Evolutionary conservation across 2,329 filamentous ascomycete species (phyloP).

Genomic region (Ceratocystis papillata): DNA sequence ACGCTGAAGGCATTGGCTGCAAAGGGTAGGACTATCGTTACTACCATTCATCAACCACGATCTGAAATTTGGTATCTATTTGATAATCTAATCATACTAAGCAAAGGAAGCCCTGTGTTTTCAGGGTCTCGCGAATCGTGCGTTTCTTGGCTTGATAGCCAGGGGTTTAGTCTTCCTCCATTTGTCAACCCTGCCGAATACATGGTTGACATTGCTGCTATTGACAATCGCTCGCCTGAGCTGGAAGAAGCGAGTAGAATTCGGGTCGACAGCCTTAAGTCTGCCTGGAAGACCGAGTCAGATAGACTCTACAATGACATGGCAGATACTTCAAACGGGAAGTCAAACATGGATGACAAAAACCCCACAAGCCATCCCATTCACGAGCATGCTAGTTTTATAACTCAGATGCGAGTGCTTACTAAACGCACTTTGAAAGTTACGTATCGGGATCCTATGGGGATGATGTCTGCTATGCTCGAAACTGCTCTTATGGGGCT

Average conservation of each 20-base stretch:
- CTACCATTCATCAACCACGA: constrained; percentile 65
- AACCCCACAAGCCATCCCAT: constrained; percentile 25
- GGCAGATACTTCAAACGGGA: constrained; percentile 7
- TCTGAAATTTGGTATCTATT: constrained; percentile 73
- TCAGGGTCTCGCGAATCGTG: constrained; percentile 50
- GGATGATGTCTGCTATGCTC: constrained; percentile 57
- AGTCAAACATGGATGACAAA: neutral
- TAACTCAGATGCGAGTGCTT: constrained; percentile 53
- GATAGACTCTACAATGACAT: constrained; percentile 2
- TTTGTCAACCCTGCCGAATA: constrained; percentile 73
- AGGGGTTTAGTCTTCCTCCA: constrained; percentile 52
- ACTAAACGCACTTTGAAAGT: constrained; percentile 59
- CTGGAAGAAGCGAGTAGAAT: constrained; percentile 49
- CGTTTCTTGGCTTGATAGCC: constrained; percentile 51
- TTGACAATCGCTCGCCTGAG: constrained; percentile 60
- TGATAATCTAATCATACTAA: constrained; percentile 59
- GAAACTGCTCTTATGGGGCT: constrained; percentile 62
- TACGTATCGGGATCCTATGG: constrained; percentile 66
- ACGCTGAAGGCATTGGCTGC: constrained; percentile 57
- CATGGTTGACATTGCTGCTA: constrained; percentile 61
- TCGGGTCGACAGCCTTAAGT: constrained; percentile 51
- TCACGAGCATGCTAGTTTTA: constrained; percentile 44
- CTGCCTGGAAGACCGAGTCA: constrained; percentile 43
- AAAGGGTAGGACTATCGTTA: constrained; percentile 60
- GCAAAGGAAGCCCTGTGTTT: constrained; percentile 57